Evolutionary conservation across 2,329 filamentous ascomycete species (phyloP).

Genomic region (Curvularia lunata): DNA sequence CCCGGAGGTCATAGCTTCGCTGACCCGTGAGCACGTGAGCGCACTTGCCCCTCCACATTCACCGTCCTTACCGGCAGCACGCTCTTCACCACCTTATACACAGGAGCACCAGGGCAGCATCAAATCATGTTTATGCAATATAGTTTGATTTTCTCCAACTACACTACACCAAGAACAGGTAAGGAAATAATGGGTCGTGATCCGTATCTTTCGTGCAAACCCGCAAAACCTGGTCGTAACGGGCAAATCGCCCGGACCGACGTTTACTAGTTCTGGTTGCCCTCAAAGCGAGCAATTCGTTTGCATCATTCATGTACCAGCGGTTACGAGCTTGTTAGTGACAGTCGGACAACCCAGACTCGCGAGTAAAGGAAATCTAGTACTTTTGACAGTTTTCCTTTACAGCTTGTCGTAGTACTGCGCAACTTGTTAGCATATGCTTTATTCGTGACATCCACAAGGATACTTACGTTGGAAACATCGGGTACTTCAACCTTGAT

Average conservation of each 20-base stretch:
- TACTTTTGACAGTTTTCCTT: slow-evolving; percentile 54
- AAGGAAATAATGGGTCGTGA: slow-evolving; percentile 46
- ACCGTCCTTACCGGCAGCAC: slow-evolving; percentile 15
- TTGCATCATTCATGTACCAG: slow-evolving; percentile 43
- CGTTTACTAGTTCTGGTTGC: slow-evolving; percentile 46
- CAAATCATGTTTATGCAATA: slow-evolving; percentile 30
- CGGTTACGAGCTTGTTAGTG: slow-evolving; percentile 45
- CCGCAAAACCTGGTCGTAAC: slow-evolving; percentile 40
- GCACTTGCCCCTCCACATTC: slow-evolving; percentile 24
- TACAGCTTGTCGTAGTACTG: slow-evolving; percentile 99
- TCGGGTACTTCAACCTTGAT: slow-evolving; percentile 94
- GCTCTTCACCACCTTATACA: slow-evolving; percentile 9
- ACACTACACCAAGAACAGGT: slow-evolving; percentile 46
- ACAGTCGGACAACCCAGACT: slow-evolving; percentile 43
- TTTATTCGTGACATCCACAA: not conserved
- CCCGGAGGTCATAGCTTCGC: slow-evolving; percentile 14
- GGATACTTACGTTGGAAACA: slow-evolving; percentile 86
- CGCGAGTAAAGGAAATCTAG: slow-evolving; percentile 53
- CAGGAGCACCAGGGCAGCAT: not conserved
- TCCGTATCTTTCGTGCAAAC: slow-evolving; percentile 42
- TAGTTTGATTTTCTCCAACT: slow-evolving; percentile 43
- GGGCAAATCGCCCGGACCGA: slow-evolving; percentile 46
- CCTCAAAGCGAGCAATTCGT: slow-evolving; percentile 36
- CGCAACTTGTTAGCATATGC: slow-evolving; percentile 50
- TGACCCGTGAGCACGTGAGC: slow-evolving; percentile 29